These are phyloP conservation scores for Lathyrus tuberosus DNA, from an alignment of 306 rosid species.

Conservation along the genomic window DNA sequence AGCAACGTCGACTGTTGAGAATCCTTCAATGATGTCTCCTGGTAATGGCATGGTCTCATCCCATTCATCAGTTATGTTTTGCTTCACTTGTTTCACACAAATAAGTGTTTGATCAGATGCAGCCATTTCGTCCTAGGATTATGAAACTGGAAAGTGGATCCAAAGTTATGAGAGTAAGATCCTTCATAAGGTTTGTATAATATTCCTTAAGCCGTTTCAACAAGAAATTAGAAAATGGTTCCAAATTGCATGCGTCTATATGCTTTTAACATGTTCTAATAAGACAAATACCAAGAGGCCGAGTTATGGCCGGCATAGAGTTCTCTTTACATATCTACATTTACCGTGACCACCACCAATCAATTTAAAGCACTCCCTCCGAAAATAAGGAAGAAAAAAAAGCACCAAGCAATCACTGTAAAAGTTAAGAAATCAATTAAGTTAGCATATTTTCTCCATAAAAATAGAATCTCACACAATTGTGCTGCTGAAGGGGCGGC, in stretches of 20 bases:
- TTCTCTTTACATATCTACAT: neutral
- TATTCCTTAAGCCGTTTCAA: no score
- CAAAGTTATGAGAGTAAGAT: neutral
- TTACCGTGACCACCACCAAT: no score
- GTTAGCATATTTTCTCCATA: no score
- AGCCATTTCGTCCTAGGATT: conserved; percentile 40
- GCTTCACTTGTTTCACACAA: conserved; percentile 73
- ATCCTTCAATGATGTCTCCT: conserved; percentile 72
- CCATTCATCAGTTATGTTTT: conserved; percentile 67
- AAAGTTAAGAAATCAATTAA: no score
- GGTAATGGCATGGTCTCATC: conserved; percentile 77
- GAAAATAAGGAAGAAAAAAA: no score
- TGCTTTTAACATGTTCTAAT: conserved; percentile 24
- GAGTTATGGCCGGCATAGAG: conserved; percentile 31
- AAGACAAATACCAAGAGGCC: conserved; percentile 19
- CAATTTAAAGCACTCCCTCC: no score
- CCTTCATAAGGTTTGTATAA: no score
- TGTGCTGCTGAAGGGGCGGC: no score
- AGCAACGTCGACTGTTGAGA: conserved; percentile 43
- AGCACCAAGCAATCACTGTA: no score
- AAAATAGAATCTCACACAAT: no score
- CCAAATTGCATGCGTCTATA: neutral
- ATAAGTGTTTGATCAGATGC: conserved; percentile 42
- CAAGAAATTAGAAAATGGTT: no score
- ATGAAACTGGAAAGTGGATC: neutral